Conservation (phyloP, 1,284 basidiomycete species). For the Boletus hoseneyae region DNA sequence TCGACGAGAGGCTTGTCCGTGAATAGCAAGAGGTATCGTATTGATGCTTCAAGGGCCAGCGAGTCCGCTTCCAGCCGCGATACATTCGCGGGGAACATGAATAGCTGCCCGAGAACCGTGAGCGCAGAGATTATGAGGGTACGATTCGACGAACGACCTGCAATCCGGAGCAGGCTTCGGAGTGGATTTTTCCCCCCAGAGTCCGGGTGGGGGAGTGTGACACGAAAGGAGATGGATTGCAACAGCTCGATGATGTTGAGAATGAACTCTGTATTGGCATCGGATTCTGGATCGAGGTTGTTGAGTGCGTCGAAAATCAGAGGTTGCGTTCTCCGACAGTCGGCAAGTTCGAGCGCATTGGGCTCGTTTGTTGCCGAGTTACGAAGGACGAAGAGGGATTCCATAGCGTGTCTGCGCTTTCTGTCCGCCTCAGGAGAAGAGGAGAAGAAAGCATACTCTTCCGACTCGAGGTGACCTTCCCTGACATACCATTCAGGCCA, state of each 20-base stretch:
- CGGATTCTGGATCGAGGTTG: conserved; percentile 51
- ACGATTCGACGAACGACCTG: conserved; percentile 60
- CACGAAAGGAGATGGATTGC: conserved; percentile 45
- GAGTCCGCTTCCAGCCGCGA: conserved; percentile 51
- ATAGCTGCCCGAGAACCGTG: conserved; percentile 54
- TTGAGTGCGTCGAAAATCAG: conserved; percentile 58
- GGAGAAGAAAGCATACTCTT: conserved; percentile 51
- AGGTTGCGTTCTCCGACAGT: conserved; percentile 54
- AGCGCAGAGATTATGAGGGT: conserved; percentile 67
- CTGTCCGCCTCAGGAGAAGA: conserved; percentile 45
- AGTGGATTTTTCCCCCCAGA: conserved; percentile 42
- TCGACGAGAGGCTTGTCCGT: conserved; percentile 66
- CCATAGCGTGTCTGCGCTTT: conserved; percentile 64
- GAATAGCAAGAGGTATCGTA: conserved; percentile 73
- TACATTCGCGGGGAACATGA: conserved; percentile 59
- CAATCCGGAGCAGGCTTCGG: conserved; percentile 50
- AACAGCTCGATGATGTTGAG: conserved; percentile 67
- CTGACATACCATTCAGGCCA: conserved; percentile 76
- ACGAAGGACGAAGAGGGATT: conserved; percentile 73
- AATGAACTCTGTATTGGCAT: conserved; percentile 66
- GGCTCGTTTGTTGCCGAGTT: conserved; percentile 68
- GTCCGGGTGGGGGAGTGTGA: conserved; percentile 37
- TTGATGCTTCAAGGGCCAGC: conserved; percentile 54
- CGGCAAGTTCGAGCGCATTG: conserved; percentile 60
- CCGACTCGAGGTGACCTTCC: conserved; percentile 47